Evolutionary conservation across 306 rosid species (phyloP).

Genomic region (Aeschynomene evenia): DNA sequence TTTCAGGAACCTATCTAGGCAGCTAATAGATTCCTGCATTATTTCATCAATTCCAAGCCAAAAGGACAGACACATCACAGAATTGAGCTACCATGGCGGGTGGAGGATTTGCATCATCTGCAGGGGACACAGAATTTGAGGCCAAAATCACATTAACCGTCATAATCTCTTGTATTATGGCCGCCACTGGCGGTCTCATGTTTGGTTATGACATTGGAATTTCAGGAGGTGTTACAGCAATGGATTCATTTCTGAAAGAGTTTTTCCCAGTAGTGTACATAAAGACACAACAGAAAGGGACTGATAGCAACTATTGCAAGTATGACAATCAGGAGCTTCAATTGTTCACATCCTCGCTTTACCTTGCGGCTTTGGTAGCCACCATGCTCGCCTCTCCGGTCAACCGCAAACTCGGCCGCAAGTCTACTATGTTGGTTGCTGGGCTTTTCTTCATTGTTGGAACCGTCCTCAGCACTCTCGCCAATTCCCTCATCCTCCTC

Average conservation of each 20-base stretch:
- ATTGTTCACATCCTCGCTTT: conserved; percentile 79
- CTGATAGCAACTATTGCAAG: conserved; percentile 63
- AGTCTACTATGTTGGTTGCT: conserved; percentile 62
- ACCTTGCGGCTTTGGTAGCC: conserved; percentile 67
- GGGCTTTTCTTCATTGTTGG: conserved; percentile 64
- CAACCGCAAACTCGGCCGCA: conserved; percentile 57
- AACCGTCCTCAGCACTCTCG: conserved; percentile 48
- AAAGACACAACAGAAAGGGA: background rate
- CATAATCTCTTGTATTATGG: conserved; percentile 53
- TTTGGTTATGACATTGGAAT: conserved; percentile 65
- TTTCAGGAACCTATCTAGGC: no score
- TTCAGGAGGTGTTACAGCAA: conserved; percentile 86
- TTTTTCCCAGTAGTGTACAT: conserved; percentile 65
- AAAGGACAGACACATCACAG: no score
- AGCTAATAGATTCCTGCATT: no score
- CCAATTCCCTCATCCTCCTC: conserved; percentile 43
- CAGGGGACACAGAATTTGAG: conserved; percentile 34
- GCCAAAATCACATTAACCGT: conserved; percentile 49
- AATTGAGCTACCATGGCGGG: conserved; percentile 35
- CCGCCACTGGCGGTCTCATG: conserved; percentile 67
- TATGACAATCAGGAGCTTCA: conserved; percentile 70
- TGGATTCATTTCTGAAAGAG: conserved; percentile 49
- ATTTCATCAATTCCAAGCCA: no score
- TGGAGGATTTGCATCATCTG: conserved; percentile 27
- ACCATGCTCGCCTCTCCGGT: conserved; percentile 59